Evolutionary conservation across 352 stramenopile genomes (phyloP), one percentile per base, ranked within the genome.

Genomic region (Phytophthora melonis): DNA sequence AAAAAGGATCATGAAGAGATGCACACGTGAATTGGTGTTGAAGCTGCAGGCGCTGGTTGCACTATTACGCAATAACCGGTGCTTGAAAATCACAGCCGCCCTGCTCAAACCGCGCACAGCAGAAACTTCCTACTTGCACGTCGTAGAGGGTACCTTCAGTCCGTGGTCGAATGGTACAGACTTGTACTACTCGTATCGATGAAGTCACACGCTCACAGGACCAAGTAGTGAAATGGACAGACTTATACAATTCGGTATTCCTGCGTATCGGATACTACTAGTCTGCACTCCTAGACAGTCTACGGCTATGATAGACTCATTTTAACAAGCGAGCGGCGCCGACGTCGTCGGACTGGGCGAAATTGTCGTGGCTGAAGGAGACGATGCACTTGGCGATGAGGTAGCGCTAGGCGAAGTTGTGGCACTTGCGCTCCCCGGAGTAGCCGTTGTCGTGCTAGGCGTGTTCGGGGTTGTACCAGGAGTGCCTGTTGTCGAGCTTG

Each of bases 311-410:
- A 32, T 43, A 43, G 36, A 16, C 13, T 16, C 41, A 49, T n/a
- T 49, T 27, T 70, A 74, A 56, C 67, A 74, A 27, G 67, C 60
- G 18, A 65, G 55, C 19, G 67, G 67, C 5, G 54, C 60, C 1
- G 67, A 45, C 19, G 60, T 70, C 5, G 52, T 23, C 9, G 52
- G 21, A 58, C 23, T 58, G 19, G 52, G 6, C 9, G 23, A 23
- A 16, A 8, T 52, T 3, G 39, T 27, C 5, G 23, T 23, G 9
- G 23, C 23, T 27, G 47, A 55, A 55, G 47, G n/a, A 14, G 47
- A 55, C 21, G 47, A 55, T 34, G 49, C n/a, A 53, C 61, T 70
- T 57, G 60, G 41, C 18, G 55, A 65, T 13, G 66, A 63, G 1
- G 58, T 47, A 5, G 58, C 52, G 3, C 21, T 23, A 43, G 36